These are phyloP conservation scores for Chrysosporium queenslandicum DNA, from an alignment of 2,329 filamentous ascomycete genomes.

Conservation along the genomic window DNA sequence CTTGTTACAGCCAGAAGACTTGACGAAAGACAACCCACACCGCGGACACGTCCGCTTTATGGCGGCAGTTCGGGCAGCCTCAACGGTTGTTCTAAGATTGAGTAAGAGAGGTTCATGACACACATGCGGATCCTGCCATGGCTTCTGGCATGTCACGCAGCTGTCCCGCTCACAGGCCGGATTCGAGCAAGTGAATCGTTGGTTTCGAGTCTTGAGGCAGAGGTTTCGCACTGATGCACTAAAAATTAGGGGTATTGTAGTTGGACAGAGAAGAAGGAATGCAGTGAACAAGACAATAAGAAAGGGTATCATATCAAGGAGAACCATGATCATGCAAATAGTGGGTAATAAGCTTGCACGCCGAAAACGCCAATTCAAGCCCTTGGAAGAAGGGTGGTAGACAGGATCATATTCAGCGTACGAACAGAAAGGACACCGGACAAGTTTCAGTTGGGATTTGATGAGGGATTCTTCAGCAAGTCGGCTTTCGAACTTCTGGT, in stretches of 20 bases:
- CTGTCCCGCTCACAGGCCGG: constrained; percentile 59
- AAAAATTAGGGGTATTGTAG: constrained; percentile 44
- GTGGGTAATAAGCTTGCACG: constrained; percentile 45
- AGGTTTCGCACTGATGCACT: constrained; percentile 55
- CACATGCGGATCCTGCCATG: constrained; percentile 78
- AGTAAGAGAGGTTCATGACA: constrained; percentile 78
- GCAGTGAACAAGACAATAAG: constrained; percentile 43
- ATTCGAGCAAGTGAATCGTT: constrained; percentile 67
- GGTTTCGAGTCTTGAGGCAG: constrained; percentile 59
- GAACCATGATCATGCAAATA: constrained; percentile 38
- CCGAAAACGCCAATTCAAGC: constrained; percentile 49
- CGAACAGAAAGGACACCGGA: constrained; percentile 79
- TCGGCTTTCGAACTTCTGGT: constrained; percentile 67
- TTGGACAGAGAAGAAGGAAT: constrained; percentile 47
- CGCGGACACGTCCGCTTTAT: constrained; percentile 90
- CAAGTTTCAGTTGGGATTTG: constrained; percentile 61
- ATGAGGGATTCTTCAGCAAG: constrained; percentile 66
- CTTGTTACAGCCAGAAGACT: constrained; percentile 91
- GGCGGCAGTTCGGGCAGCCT: constrained; percentile 85
- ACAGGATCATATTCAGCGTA: constrained; percentile 83
- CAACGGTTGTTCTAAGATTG: constrained; percentile 77
- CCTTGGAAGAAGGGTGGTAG: constrained; percentile 48
- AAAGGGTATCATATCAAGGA: constrained; percentile 38
- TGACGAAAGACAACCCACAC: constrained; percentile 87
- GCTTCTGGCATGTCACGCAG: constrained; percentile 71